Evolutionary conservation across 352 stramenopile genomes (phyloP).

Genomic region (Phytophthora sojae): DNA sequence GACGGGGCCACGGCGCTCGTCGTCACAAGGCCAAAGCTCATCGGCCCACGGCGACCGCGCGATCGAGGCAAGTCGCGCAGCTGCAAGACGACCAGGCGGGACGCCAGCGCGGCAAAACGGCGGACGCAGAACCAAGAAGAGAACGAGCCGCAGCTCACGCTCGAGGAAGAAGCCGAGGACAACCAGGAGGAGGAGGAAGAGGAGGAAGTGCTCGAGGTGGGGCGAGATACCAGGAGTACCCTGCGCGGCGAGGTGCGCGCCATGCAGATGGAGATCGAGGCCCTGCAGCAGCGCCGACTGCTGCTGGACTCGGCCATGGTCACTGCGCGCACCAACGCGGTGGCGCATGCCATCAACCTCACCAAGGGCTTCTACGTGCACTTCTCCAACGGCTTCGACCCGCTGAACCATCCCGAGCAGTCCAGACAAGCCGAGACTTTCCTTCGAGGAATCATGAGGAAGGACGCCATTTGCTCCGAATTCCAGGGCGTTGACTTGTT

Average conservation of each 20-base stretch:
- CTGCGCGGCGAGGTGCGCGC: constrained; percentile 34
- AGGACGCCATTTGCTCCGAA: constrained; percentile 59
- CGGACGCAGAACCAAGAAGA: not conserved
- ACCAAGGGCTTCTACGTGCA: constrained; percentile 52
- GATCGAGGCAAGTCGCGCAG: constrained; percentile 22
- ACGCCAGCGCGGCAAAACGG: not conserved
- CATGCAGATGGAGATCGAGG: constrained; percentile 45
- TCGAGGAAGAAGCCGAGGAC: constrained; percentile 10
- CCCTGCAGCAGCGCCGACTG: constrained; percentile 43
- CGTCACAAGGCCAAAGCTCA: not conserved
- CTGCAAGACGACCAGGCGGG: constrained; percentile 16
- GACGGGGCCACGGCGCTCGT: not conserved
- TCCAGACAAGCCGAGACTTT: constrained; percentile 39
- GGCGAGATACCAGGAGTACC: not conserved
- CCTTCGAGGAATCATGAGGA: constrained; percentile 48
- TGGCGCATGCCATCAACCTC: constrained; percentile 42
- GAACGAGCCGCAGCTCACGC: constrained; percentile 5
- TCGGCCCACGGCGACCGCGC: constrained; percentile 8
- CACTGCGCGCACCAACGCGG: constrained; percentile 39
- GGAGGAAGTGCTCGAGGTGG: not conserved
- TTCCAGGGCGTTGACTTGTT: constrained; percentile 65
- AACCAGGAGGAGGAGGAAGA: constrained; percentile 10
- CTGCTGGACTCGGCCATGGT: constrained; percentile 47
- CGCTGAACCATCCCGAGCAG: constrained; percentile 19
- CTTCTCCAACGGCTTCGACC: constrained; percentile 53